Conservation (phyloP, 106 monocot species). For the Dendrobium huoshanense region DNA sequence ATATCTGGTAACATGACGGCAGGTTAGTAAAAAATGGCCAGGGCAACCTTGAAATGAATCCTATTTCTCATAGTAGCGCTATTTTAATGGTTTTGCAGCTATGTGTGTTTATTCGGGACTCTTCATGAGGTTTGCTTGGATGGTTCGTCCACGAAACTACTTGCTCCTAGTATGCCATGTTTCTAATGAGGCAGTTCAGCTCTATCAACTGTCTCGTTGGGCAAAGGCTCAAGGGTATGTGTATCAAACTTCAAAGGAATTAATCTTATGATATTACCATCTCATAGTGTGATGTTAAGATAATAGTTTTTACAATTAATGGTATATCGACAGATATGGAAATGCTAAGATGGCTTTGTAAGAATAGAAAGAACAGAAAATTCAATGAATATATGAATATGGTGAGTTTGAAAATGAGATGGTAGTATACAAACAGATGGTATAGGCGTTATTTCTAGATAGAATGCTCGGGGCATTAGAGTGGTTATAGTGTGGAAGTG, state of each 20-base stretch:
- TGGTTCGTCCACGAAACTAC: slow-evolving; percentile 96
- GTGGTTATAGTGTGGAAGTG: too few species aligned
- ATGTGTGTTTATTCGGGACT: slow-evolving; percentile 95
- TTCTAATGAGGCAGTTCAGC: slow-evolving; percentile 93
- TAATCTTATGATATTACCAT: slow-evolving; percentile 4
- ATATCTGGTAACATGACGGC: slow-evolving; percentile 98
- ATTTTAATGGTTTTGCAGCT: slow-evolving; percentile 32
- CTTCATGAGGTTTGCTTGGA: slow-evolving; percentile 99
- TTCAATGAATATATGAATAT: neutral
- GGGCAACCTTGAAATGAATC: neutral
- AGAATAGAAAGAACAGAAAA: too few species aligned
- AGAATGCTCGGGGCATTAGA: too few species aligned
- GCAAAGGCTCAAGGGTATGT: slow-evolving; percentile 70
- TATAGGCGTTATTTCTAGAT: too few species aligned
- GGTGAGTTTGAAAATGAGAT: neutral
- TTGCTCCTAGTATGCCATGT: slow-evolving; percentile 93
- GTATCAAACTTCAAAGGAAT: neutral
- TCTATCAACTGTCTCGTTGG: slow-evolving; percentile 87
- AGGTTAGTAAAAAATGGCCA: slow-evolving; percentile 33
- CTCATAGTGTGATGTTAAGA: neutral
- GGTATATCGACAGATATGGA: too few species aligned
- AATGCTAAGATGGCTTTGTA: too few species aligned
- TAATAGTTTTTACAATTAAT: neutral
- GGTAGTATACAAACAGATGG: neutral
- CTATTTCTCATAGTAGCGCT: neutral